A percentile compares a stretch with the other conserved stretches of the same genome.
phyloP scores from a whole-genome alignment of 164 flowering plant species.

The Hamamelis virginiana region DNA sequence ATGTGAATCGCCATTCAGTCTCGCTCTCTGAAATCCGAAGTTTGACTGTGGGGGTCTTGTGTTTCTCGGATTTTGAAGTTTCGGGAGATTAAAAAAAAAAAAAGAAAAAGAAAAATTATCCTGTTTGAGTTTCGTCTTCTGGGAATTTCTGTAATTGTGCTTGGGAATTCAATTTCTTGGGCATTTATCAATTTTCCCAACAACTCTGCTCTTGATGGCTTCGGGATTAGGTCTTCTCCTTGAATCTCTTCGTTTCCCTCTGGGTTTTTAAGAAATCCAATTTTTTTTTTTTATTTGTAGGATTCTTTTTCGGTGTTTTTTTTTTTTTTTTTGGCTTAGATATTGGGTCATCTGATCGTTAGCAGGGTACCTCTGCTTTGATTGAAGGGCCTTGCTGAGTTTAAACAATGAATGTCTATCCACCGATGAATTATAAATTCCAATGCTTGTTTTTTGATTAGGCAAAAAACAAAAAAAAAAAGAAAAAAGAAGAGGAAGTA shows the following conservation, averaged over 20 bases:
- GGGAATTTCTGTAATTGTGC: no score
- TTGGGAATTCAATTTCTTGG: no score
- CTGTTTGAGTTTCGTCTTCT: no score
- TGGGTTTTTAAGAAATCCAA: not conserved
- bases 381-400: not conserved
- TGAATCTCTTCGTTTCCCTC: constrained; percentile 4
- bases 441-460: not conserved
- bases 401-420: not conserved
- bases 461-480: no score
- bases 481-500: no score
- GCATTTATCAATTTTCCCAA: no score
- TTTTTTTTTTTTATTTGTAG: not conserved
- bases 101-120: no score
- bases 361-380: not conserved
- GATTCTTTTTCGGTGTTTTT: constrained; percentile 1
- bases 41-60: not conserved
- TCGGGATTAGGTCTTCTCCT: not conserved
- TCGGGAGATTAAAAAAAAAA: no score
- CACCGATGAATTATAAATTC: not conserved
- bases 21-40: not conserved
- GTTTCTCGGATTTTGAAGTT: not conserved
- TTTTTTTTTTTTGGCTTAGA: not conserved
- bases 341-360: constrained; percentile 2
- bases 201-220: no score
- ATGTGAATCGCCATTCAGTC: not conserved